A percentile compares a stretch with the other conserved stretches of the same genome.
These are phyloP conservation scores for Russula virescens DNA, from an alignment of 768 basidiomycete genomes.

Conservation along the genomic window DNA sequence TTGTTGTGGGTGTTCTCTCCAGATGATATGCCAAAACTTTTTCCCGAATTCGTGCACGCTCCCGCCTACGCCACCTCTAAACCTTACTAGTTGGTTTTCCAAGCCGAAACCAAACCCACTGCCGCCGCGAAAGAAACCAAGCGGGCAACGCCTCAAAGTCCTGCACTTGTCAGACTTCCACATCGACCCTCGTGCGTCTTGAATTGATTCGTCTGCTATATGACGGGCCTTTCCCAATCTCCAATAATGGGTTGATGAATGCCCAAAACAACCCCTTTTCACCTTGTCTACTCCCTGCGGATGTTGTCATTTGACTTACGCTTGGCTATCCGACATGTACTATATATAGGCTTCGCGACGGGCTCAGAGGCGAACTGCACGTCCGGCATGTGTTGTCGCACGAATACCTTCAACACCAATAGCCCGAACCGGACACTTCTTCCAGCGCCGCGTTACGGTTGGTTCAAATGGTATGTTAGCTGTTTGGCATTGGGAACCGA, in stretches of 20 bases:
- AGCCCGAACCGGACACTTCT: slow-evolving; percentile 47
- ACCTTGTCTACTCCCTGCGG: too few relatives aligned
- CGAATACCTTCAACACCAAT: slow-evolving; percentile 41
- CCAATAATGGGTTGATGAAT: too few relatives aligned
- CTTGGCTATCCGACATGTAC: neutral
- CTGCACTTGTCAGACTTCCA: slow-evolving; percentile 76
- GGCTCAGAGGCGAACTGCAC: slow-evolving; percentile 71
- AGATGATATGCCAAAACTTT: slow-evolving; percentile 60
- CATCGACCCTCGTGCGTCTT: slow-evolving; percentile 57
- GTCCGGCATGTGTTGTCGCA: slow-evolving; percentile 59
- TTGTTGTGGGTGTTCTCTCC: neutral
- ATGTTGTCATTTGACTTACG: neutral
- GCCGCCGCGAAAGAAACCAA: slow-evolving; percentile 51
- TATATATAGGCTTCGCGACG: slow-evolving; percentile 56
- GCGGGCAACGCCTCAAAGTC: slow-evolving; percentile 62
- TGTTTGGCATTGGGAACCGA: neutral
- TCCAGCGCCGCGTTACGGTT: slow-evolving; percentile 65
- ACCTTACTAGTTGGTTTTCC: slow-evolving; percentile 63
- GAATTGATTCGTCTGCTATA: too few relatives aligned
- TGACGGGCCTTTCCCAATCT: neutral
- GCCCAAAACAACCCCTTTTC: too few relatives aligned
- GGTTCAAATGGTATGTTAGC: slow-evolving; percentile 48
- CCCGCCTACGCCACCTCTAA: slow-evolving; percentile 53
- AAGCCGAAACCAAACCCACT: slow-evolving; percentile 71
- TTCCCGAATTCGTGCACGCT: slow-evolving; percentile 44